These are phyloP conservation scores for Scutellaria barbata DNA, from an alignment of 257 asterid species.

Conservation along the genomic window DNA sequence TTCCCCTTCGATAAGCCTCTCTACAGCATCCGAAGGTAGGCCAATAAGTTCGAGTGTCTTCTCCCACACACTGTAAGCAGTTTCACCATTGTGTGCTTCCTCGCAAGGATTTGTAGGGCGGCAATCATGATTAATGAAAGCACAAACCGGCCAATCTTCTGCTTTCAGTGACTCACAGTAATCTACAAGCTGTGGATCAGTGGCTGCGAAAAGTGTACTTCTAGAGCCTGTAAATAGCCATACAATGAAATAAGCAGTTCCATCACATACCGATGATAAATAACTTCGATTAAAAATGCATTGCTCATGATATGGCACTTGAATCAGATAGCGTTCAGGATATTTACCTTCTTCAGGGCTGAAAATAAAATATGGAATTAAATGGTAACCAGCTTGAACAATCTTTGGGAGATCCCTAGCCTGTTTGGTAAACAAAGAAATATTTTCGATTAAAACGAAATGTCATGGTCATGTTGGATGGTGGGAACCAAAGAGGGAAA, in stretches of 20 bases:
- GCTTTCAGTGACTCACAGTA: conserved; percentile 84
- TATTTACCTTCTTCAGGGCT: conserved; percentile 85
- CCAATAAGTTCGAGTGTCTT: conserved; percentile 85
- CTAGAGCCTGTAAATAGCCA: conserved; percentile 72
- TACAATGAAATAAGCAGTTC: conserved; percentile 20
- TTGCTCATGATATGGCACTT: not conserved
- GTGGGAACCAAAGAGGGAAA: not conserved
- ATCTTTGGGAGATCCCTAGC: conserved; percentile 93
- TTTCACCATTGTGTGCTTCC: conserved; percentile 83
- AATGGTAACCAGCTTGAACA: conserved; percentile 80
- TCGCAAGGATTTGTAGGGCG: conserved; percentile 92
- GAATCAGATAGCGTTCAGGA: conserved; percentile 1
- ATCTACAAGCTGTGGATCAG: conserved; percentile 87
- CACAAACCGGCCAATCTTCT: conserved; percentile 97
- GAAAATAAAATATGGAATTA: conserved; percentile 88
- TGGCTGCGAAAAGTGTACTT: conserved; percentile 93
- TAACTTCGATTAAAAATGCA: not conserved
- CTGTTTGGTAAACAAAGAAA: conserved; percentile 48
- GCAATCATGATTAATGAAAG: conserved; percentile 84
- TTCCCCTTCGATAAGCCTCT: conserved; percentile 81
- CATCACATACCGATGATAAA: not conserved
- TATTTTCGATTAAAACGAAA: not conserved
- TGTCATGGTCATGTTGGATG: conserved; percentile 12
- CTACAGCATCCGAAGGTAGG: conserved; percentile 84
- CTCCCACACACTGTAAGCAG: conserved; percentile 79